A percentile compares a stretch with the other conserved stretches of the same genome.
phyloP scores from a whole-genome alignment of 768 basidiomycete species.

The Pleurotus djamor region DNA sequence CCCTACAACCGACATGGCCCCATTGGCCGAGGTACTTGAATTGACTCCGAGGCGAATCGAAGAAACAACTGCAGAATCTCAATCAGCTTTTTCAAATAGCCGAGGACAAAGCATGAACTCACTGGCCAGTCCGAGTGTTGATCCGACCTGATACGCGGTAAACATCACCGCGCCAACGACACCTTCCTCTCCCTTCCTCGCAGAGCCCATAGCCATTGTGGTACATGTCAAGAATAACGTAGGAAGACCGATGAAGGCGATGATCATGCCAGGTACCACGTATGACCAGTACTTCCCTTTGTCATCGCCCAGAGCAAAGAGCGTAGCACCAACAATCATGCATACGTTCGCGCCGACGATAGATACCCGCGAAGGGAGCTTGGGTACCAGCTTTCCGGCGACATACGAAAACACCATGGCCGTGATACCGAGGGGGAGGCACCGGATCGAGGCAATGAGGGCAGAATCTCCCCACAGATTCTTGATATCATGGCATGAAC shows the following conservation, averaged over 20 bases:
- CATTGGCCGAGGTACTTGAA: not conserved
- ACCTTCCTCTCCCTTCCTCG: constrained; percentile 10
- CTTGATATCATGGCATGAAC: constrained; percentile 18
- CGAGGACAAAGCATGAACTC: not conserved
- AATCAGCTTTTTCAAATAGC: no score
- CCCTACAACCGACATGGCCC: not conserved
- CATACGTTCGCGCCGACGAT: constrained; percentile 35
- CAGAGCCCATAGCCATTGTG: constrained; percentile 9
- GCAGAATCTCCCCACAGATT: constrained; percentile 27
- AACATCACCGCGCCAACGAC: constrained; percentile 13
- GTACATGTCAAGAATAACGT: constrained; percentile 26
- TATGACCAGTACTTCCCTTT: constrained; percentile 37
- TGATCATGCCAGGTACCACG: constrained; percentile 42
- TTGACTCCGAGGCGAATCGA: constrained; percentile 3
- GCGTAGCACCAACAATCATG: constrained; percentile 28
- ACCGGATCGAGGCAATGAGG: constrained; percentile 29
- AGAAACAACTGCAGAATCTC: not conserved
- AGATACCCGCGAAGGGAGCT: constrained; percentile 11
- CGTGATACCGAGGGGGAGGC: constrained; percentile 12
- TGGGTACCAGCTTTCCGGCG: not conserved
- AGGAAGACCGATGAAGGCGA: constrained; percentile 41
- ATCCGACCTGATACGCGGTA: constrained; percentile 9
- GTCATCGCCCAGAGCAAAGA: constrained; percentile 37
- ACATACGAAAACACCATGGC: not conserved
- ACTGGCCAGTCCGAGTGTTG: constrained; percentile 8